These are phyloP conservation scores for Phoma sp. DNA, from an alignment of 2,329 filamentous ascomycete genomes.

Conservation along the genomic window DNA sequence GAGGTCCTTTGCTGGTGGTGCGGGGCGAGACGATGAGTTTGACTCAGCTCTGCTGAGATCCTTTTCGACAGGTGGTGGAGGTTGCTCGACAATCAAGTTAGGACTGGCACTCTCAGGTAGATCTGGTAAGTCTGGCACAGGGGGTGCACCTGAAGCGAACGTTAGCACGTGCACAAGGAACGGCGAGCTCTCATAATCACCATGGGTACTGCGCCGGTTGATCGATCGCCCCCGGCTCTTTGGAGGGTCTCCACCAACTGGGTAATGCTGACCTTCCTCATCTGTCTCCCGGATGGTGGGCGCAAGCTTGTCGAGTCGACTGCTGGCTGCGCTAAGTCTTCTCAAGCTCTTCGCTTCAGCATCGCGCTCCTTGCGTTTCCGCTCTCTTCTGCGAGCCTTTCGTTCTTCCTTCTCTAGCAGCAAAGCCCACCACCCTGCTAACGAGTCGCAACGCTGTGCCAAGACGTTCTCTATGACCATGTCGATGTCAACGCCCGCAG, in stretches of 20 bases:
- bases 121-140: conserved; percentile 72
- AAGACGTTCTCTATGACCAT: conserved; percentile 92
- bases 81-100: conserved; percentile 48
- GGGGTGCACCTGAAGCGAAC: conserved; percentile 43
- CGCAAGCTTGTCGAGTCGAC: conserved; percentile 80
- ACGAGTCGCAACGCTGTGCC: conserved; percentile 83
- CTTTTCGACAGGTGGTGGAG: conserved; percentile 78
- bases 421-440: conserved; percentile 96
- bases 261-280: conserved; percentile 67
- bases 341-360: conserved; percentile 78
- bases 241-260: conserved; percentile 61
- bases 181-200: conserved; percentile 26
- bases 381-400: conserved; percentile 79
- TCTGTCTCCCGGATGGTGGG: conserved; percentile 78
- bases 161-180: conserved; percentile 38
- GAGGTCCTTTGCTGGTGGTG: conserved; percentile 83
- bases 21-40: conserved; percentile 78
- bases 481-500: conserved; percentile 92
- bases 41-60: conserved; percentile 68
- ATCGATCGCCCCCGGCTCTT: conserved; percentile 78
- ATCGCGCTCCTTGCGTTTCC: conserved; percentile 84
- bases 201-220: conserved; percentile 66
- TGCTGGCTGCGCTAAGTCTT: conserved; percentile 87
- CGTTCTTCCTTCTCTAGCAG: conserved; percentile 92
- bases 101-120: conserved; percentile 66